A percentile compares a stretch with the other conserved stretches of the same genome.
phyloP scores from a whole-genome alignment of 192 early-diverging fungal genomes.

The Linderina pennispora region DNA sequence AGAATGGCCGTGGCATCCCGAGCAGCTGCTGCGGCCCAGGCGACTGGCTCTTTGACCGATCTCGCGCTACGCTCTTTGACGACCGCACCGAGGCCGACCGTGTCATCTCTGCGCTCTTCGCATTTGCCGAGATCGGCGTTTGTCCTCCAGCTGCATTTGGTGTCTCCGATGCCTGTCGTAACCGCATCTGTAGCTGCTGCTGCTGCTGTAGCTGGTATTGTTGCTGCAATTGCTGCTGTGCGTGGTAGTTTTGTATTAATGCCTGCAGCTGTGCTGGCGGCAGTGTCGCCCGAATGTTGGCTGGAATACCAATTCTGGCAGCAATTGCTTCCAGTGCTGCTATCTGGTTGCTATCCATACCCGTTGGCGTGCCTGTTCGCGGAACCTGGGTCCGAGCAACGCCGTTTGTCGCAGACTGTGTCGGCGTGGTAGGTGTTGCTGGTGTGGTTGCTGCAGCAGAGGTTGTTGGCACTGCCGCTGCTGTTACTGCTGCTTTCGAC shows the following conservation, averaged over 20 bases:
- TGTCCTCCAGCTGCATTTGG: too few relatives aligned
- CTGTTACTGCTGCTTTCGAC: conserved; percentile 28
- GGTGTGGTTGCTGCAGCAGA: conserved; percentile 5
- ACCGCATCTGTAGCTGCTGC: not conserved
- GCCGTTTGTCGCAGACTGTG: too few relatives aligned
- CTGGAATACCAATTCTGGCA: conserved; percentile 22
- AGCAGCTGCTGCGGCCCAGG: conserved; percentile 18
- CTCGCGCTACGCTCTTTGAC: conserved; percentile 23
- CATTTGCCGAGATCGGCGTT: conserved; percentile 2
- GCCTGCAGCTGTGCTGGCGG: conserved; percentile 23
- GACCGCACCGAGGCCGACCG: conserved; percentile 2
- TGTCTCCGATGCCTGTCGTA: conserved; percentile 5
- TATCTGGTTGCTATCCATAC: not conserved
- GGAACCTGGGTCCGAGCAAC: not conserved
- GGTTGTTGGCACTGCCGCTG: conserved; percentile 10
- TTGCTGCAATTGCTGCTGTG: not conserved
- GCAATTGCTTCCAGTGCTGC: conserved; percentile 24
- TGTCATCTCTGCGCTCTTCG: not conserved
- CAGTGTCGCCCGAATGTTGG: conserved; percentile 11
- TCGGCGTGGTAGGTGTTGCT: not conserved
- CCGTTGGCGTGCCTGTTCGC: not conserved
- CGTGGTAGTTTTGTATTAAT: conserved; percentile 26
- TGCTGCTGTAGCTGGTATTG: not conserved
- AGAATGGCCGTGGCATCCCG: conserved; percentile 12
- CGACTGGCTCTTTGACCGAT: conserved; percentile 25